phyloP scores from a whole-genome alignment of 2,329 filamentous ascomycete species.

The Ophiocordyceps camponoti-leonardi region DNA sequence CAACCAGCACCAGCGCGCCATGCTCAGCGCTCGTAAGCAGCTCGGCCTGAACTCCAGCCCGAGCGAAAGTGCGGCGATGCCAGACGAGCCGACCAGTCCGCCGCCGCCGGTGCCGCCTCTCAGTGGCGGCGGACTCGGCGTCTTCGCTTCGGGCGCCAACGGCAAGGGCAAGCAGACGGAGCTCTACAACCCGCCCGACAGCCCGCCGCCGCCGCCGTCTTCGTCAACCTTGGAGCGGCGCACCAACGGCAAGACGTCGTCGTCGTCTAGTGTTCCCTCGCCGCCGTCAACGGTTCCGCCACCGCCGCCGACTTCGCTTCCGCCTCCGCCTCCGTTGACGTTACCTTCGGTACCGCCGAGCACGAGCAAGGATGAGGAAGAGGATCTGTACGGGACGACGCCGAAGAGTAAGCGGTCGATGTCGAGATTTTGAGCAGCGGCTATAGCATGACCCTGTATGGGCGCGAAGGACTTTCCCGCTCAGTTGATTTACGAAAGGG shows the following conservation, averaged over 20 bases:
- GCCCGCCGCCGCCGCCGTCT: slow-evolving; percentile 8
- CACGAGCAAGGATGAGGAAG: slow-evolving; percentile 13
- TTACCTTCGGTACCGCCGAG: slow-evolving; percentile 3
- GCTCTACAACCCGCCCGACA: slow-evolving; percentile 9
- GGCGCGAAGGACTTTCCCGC: neutral
- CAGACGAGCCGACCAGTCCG: neutral
- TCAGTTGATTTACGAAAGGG: neutral
- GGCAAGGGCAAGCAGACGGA: slow-evolving; percentile 19
- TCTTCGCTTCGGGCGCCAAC: slow-evolving; percentile 5
- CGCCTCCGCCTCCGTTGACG: neutral
- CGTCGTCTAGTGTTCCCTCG: neutral
- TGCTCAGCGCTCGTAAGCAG: slow-evolving; percentile 45
- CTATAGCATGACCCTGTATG: no score
- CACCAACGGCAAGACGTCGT: neutral
- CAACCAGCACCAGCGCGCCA: slow-evolving; percentile 68
- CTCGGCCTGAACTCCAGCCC: slow-evolving; percentile 21
- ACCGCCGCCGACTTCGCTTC: neutral
- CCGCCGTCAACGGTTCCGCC: neutral
- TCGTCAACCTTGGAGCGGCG: slow-evolving; percentile 8
- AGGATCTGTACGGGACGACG: slow-evolving; percentile 23
- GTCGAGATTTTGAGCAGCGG: slow-evolving; percentile 13
- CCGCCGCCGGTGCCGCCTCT: neutral
- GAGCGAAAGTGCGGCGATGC: slow-evolving; percentile 11
- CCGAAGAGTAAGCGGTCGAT: slow-evolving; percentile 19
- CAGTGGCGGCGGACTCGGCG: neutral